phyloP scores from a whole-genome alignment of 2,329 filamentous ascomycete genomes.

The Thelonectria blattea region DNA sequence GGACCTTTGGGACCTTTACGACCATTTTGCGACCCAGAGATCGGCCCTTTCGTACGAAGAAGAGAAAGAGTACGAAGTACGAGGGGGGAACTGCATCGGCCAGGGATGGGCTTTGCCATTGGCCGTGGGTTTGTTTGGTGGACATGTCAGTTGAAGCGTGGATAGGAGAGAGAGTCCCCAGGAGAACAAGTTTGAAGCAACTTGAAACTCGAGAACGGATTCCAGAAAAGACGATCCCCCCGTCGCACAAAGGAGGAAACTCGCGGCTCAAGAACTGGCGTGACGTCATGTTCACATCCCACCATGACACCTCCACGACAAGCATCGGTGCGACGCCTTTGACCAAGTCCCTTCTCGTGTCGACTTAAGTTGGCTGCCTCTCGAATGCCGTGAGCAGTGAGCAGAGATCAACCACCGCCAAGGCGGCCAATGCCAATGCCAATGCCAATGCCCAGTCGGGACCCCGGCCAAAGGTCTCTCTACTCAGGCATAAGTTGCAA shows the following conservation, averaged over 20 bases:
- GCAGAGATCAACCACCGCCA: not conserved
- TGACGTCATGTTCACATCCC: slow-evolving; percentile 20
- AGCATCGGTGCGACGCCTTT: no score
- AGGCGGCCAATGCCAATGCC: not conserved
- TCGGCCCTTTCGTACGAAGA: not conserved
- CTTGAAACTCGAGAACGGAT: not conserved
- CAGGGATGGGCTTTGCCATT: no score
- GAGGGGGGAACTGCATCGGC: not conserved
- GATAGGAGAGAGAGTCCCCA: no score
- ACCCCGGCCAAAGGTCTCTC: not conserved
- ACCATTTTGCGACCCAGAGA: not conserved
- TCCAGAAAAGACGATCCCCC: slow-evolving; percentile 1
- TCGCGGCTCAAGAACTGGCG: not conserved
- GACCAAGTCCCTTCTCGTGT: no score
- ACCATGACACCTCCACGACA: not conserved
- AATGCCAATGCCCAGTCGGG: no score
- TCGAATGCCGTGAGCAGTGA: not conserved
- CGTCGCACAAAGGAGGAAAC: not conserved
- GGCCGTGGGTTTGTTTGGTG: no score
- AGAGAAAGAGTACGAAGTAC: not conserved
- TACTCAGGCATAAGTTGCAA: not conserved
- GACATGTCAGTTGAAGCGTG: no score
- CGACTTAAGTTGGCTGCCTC: not conserved
- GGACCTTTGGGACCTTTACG: no score
- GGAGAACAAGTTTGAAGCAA: not conserved